Evolutionary conservation across 2,329 filamentous ascomycete species (phyloP), one percentile per base, ranked within the genome.

Genomic region (Xylaria sp.): DNA sequence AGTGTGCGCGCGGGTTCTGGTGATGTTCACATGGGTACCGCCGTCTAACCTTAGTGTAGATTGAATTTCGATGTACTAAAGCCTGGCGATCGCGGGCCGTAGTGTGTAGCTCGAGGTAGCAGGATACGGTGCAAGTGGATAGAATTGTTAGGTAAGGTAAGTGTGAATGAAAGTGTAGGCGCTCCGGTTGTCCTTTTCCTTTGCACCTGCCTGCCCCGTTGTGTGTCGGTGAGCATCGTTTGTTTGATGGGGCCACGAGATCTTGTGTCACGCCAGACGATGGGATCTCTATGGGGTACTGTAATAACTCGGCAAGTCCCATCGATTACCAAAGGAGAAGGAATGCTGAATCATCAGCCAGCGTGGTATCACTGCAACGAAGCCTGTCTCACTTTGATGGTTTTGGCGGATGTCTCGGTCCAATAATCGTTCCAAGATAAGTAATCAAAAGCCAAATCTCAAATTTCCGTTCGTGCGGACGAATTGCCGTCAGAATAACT

Each of bases 331-430:
- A 57, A 26, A 38, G 11, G 36, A 38, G 36, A 38, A 38, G 36
- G 36, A 15, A 51, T 28, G 33, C 7, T 20, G n/a, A n/a, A 51
- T 42, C 36, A 38, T 36, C 11, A n/a, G n/a, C 17, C 38, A 44
- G n/a, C 40, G 51, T 48, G 48, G 61, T 23, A 56, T 49, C 33
- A 31, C 6, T 51, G 33, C 23, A 33, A 64, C 7, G 42, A 42
- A 53, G n/a, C 20, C 2, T 26, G 62, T 64, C 44, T 64, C 62
- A 59, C 42, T 1, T 49, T 54, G 53, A 49, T 58, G 17, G 10
- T 20, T 46, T 36, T 36, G n/a, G 28, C 28, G 42, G 58, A 36
- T 26, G 38, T 17, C 4, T 36, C 26, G 49, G 17, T 53, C 49
- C 57, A 28, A 33, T 15, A 33, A 10, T 40, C 42, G 20, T 3